These are phyloP conservation scores for Rhizophagus clarus DNA, from an alignment of 192 early-diverging fungal species.

Conservation along the genomic window DNA sequence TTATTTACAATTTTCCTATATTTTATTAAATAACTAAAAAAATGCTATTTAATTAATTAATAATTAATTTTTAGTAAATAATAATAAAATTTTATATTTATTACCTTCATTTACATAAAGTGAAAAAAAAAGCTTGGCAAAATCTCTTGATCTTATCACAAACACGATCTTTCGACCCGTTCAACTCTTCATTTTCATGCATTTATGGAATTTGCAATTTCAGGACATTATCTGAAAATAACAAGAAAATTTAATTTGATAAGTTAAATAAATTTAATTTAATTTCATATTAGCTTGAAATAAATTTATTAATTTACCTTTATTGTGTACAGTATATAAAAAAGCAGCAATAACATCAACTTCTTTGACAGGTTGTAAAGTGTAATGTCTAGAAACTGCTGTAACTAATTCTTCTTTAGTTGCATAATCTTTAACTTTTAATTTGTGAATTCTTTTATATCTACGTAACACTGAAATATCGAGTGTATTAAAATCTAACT, in stretches of 20 bases:
- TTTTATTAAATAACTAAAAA: too few relatives aligned
- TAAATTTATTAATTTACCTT: conserved; percentile 32
- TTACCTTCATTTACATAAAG: too few relatives aligned
- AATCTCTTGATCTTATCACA: too few relatives aligned
- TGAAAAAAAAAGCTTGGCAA: too few relatives aligned
- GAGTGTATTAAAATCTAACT: conserved; percentile 50
- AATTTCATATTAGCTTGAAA: neutral
- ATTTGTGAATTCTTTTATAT: conserved; percentile 46
- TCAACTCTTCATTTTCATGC: too few relatives aligned
- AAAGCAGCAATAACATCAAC: conserved; percentile 48
- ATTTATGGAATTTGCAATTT: conserved; percentile 22
- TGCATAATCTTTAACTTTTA: conserved; percentile 39
- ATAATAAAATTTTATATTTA: too few relatives aligned
- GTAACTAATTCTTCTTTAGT: conserved; percentile 44
- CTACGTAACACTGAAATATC: conserved; percentile 43
- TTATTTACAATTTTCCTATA: too few relatives aligned
- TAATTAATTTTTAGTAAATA: too few relatives aligned
- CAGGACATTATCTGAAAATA: neutral
- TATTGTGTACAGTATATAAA: conserved; percentile 44
- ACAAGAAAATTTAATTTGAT: neutral
- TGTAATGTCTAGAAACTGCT: conserved; percentile 45
- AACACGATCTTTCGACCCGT: too few relatives aligned
- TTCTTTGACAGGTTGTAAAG: conserved; percentile 42
- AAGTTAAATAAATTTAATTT: neutral
- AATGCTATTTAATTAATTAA: too few relatives aligned